phyloP scores from a whole-genome alignment of 2,329 filamentous ascomycete species.

The Ascochyta rabiei region DNA sequence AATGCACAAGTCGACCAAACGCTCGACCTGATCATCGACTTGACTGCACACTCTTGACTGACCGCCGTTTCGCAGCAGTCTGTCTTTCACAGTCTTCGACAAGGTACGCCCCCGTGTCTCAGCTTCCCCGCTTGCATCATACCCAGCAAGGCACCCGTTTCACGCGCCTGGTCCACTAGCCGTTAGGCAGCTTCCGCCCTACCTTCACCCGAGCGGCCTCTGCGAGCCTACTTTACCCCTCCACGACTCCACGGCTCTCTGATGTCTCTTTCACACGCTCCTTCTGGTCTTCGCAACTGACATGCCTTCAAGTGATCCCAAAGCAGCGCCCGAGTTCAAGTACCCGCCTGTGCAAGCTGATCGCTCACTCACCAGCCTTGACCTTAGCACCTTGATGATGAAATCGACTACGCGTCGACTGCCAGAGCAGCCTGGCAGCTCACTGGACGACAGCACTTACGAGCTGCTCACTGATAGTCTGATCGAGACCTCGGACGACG shows the following conservation, averaged over 20 bases:
- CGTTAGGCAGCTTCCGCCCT: slow-evolving; percentile 33
- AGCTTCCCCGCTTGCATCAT: slow-evolving; percentile 23
- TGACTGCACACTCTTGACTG: neutral
- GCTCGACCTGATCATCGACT: slow-evolving; percentile 1
- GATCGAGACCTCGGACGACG: slow-evolving; percentile 44
- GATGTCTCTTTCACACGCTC: slow-evolving; percentile 7
- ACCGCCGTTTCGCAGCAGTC: neutral
- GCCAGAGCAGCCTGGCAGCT: slow-evolving; percentile 34
- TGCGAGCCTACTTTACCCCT: slow-evolving; percentile 13
- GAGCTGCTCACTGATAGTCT: slow-evolving; percentile 40
- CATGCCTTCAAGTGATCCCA: slow-evolving; percentile 38
- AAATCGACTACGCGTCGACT: slow-evolving; percentile 35
- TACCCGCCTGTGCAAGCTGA: slow-evolving; percentile 42
- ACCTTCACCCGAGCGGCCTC: slow-evolving; percentile 22
- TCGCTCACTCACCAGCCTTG: slow-evolving; percentile 38
- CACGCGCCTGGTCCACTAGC: slow-evolving; percentile 27
- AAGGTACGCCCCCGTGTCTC: slow-evolving; percentile 11
- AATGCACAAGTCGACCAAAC: slow-evolving; percentile 1
- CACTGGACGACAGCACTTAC: slow-evolving; percentile 47
- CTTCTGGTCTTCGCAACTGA: slow-evolving; percentile 29
- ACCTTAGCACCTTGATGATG: slow-evolving; percentile 46
- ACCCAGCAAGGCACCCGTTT: slow-evolving; percentile 24
- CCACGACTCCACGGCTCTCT: slow-evolving; percentile 15
- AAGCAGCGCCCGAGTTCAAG: slow-evolving; percentile 36
- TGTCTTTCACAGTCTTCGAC: neutral